Base-by-base conservation (phyloP, 1,139 yeast genomes). In the Magnusiomyces sp. region DNA sequence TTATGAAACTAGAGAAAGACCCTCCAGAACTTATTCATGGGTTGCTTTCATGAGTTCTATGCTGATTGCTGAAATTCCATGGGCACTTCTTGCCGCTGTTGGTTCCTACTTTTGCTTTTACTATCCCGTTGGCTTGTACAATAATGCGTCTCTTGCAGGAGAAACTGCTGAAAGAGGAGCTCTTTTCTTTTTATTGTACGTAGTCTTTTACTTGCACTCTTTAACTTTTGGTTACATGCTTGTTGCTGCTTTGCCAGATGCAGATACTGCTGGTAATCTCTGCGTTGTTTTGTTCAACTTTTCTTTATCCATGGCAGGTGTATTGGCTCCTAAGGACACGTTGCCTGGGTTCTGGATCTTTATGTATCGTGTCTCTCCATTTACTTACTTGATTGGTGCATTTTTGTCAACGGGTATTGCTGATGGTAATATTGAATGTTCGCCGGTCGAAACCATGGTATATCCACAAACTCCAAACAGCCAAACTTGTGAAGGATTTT, bases 271-370 rank as follows among this genome's bases (percentile, higher is more conserved):
- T 47, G 90, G 87, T 54, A 82, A 83, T 61, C 59, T 82, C 53
- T 79, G 82, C 2, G 72, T 77, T 33, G 64, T 84, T 65, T 62
- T 82, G 60, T 83, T 82, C 67, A 77, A 89, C 17, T 68, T 84
- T 74, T 73, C 82, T 55, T 71, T 85, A 65, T 76, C 80, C 51
- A 86, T 87, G 79, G 82, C 92, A 70, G 95, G 95, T 76, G 94
- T 84, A 43, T 69, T 87, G 66, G 84, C 79, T 13, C 74, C 81
- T 36, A 78, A 82, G 32, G 62, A 68, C n/a, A 70, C 69, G 14
- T 67, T 84, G 69, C 80, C 80, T 62, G 80, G 81, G 1, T 83
- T 84, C 68, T 83, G 73, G 74, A 71, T 60, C 53, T 87, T 84
- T 71, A 81, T 84, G 86, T 78, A 81, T 69, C 77, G 81, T 60